Base-by-base conservation (phyloP, 768 basidiomycete genomes). In the Termitomyces sp. region DNA sequence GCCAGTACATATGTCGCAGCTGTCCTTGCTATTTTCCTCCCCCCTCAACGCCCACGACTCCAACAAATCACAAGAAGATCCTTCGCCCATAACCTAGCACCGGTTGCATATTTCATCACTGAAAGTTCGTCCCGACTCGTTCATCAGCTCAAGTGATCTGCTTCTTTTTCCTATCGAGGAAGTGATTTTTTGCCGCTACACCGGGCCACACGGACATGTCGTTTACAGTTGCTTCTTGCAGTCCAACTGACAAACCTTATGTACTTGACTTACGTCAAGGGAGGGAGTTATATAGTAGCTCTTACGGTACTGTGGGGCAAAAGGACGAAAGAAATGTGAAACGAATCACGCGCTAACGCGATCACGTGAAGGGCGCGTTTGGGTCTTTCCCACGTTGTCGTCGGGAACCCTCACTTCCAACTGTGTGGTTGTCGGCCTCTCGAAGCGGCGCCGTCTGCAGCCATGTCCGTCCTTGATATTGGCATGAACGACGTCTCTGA, bases 391-490 rank as follows among this genome's bases (percentile, higher is more conserved):
- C 39, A 57, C 42, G 51, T 33, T 45, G 12, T 39, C 12, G 20
- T n/a, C 56, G 22, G n/a, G 13, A 10, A 42, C 20, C 41, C 20
- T 13, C 42, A 22, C 39, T 41, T 41, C 9, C 39, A 20, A 41
- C 39, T 41, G 39, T 39, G 37, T 39, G 7, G 5, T 34, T 20
- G 26, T 33, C 48, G 28, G 28, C 44, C 29, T 24, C 31, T 51
- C 42, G 33, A 16, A 22, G 50, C 33, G 49, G 34, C 54, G 54
- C 51, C 56, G 55, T 33, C 42, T 55, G 42, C 68, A 57, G 68
- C 63, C 61, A 83, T 82, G 81, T 78, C 81, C 36, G 66, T 73
- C 58, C 78, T 76, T 73, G 75, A 74, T 60, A 60, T 81, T 36
- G 81, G 79, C 12, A 68, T 68, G 5, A 73, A 77, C 57, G 81